Conservation (phyloP, 805 yeast genomes). For the Suhomyces pyralidae region DNA sequence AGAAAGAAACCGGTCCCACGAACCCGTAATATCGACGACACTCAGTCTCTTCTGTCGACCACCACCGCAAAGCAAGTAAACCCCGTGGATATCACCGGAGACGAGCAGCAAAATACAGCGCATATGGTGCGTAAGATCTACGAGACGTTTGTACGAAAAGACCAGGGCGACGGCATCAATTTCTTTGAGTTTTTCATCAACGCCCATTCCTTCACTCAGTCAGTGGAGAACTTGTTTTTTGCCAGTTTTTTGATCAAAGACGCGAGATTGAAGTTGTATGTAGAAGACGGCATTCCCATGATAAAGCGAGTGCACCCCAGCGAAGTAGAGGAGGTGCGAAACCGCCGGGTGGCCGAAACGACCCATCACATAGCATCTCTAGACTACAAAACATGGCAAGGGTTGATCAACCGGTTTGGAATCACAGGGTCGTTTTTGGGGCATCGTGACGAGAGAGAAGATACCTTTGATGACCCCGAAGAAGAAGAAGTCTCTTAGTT, state of each 20-base stretch:
- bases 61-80: slow-evolving; percentile 56
- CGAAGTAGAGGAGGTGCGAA: slow-evolving; percentile 16
- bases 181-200: slow-evolving; percentile 68
- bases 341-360: slow-evolving; percentile 22
- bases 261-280: slow-evolving; percentile 53
- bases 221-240: slow-evolving; percentile 82
- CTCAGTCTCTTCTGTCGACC: slow-evolving; percentile 27
- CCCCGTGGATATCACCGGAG: slow-evolving; percentile 48
- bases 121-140: slow-evolving; percentile 58
- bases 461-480: slow-evolving; percentile 15
- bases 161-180: slow-evolving; percentile 41
- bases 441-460: slow-evolving; percentile 32
- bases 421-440: slow-evolving; percentile 57
- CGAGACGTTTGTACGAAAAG: slow-evolving; percentile 31
- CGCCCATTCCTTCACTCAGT: slow-evolving; percentile 72
- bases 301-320: slow-evolving; percentile 34
- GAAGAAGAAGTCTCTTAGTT: no score
- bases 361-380: slow-evolving; percentile 70
- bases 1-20: slow-evolving; percentile 41
- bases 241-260: slow-evolving; percentile 78
- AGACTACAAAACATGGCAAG: slow-evolving; percentile 64
- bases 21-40: slow-evolving; percentile 40
- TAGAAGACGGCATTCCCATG: slow-evolving; percentile 47
- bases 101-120: slow-evolving; percentile 57
- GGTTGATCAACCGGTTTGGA: slow-evolving; percentile 49